Conservation (phyloP, 371 early-diverging fungal species). For the Circinella umbellata region DNA sequence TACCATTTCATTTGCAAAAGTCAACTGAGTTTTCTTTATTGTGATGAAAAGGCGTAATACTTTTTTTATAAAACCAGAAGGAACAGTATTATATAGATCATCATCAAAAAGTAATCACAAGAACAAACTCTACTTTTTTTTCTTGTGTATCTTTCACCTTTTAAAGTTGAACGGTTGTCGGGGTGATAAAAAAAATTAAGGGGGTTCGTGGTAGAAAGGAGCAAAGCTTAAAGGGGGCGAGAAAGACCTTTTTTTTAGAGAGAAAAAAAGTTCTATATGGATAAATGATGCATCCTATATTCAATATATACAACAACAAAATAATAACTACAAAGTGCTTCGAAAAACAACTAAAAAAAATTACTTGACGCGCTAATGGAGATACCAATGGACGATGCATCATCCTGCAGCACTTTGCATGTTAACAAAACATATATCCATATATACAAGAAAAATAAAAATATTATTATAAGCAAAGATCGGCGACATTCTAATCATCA, state of each 20-base stretch:
- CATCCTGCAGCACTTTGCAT: conserved; percentile 19
- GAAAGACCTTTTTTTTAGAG: neutral
- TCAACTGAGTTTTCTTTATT: neutral
- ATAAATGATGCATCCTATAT: conserved; percentile 7
- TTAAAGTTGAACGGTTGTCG: neutral
- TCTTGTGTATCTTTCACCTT: too few relatives aligned
- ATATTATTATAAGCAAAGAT: conserved; percentile 8
- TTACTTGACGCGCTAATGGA: neutral
- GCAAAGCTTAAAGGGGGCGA: conserved; percentile 3
- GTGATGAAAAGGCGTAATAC: neutral
- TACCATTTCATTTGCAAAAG: neutral
- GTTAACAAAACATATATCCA: neutral
- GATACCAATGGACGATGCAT: conserved; percentile 2
- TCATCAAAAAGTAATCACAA: neutral
- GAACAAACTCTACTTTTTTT: neutral
- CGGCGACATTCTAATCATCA: neutral
- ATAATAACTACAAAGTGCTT: conserved; percentile 13
- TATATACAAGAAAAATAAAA: neutral
- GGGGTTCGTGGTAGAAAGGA: neutral
- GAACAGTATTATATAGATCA: neutral
- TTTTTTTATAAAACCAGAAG: neutral
- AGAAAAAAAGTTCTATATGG: conserved; percentile 1
- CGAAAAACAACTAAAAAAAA: conserved; percentile 12
- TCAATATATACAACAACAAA: too few relatives aligned
- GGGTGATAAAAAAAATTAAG: conserved; percentile 12